Base-by-base conservation (phyloP, 169 alveolate species). In the Eimeria falciformis region DNA sequence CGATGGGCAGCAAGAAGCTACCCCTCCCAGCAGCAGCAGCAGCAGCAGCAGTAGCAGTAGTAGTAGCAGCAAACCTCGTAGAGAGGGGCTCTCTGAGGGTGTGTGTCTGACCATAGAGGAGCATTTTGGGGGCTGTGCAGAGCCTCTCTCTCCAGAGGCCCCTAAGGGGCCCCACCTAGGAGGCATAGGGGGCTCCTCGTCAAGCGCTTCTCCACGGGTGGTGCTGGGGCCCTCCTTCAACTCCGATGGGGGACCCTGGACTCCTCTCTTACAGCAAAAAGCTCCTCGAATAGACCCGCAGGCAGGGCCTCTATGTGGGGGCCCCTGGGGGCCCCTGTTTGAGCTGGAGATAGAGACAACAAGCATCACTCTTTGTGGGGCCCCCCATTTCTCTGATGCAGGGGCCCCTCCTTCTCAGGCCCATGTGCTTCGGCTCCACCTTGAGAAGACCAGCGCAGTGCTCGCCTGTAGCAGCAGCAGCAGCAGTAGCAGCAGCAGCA, bases 151-250 rank as follows among this genome's bases (percentile, higher is more conserved):
- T 23, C 27, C 77, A 65, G 33, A 58, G 62, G 58, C 83, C 62
- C 83, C 83, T 37, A 6, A 23, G 62, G 83, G 58, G 62, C 62
- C 83, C 83, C 58, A 53, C 58, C 3, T 14, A 58, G 4, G 17
- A 14, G 73, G 33, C 17, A 50, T 0, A 14, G 53, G 83, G 6
- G 4, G 62, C 25, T 43, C 58, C 84, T 43, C 55, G 40, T 17
- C 65, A 62, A 14, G 84, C 33, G 84, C 65, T 12, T 43, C 84
- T 33, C 84, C 11, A n/a, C n/a, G n/a, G n/a, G n/a, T n/a, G n/a
- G n/a, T n/a, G n/a, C 2, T 14, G 73, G 73, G 29, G 73, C 29
- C 73, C 1, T 29, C 73, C 6, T 2, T 62, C 33, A 29, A 62
- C 25, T 9, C 29, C n/a, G 33, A 40, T 56, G 37, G 37, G 0